phyloP scores from a whole-genome alignment of 1,284 basidiomycete genomes.

The Mycena sp. region DNA sequence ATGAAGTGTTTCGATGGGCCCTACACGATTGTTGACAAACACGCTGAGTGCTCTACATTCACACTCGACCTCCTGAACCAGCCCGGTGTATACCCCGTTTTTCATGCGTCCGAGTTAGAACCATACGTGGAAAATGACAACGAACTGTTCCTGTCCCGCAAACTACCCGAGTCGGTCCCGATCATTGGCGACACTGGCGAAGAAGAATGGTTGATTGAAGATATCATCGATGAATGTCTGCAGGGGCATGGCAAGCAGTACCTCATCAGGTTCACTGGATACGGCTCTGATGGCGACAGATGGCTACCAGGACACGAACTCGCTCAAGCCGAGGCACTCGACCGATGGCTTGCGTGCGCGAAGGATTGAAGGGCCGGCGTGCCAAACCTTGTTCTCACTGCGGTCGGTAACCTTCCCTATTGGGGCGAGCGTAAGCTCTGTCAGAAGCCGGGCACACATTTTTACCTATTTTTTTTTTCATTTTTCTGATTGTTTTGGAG shows the following conservation, averaged over 20 bases:
- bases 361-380: background rate
- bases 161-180: background rate
- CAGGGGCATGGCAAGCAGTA: conserved; percentile 32
- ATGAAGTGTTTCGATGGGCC: conserved; percentile 47
- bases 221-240: conserved; percentile 35
- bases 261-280: conserved; percentile 34
- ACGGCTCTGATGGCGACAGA: conserved; percentile 35
- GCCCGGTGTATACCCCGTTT: background rate
- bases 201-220: conserved; percentile 36
- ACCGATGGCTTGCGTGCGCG: conserved; percentile 16
- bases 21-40: conserved; percentile 34
- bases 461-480: background rate
- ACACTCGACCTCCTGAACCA: conserved; percentile 8
- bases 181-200: background rate
- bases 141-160: background rate
- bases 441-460: background rate
- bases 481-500: background rate
- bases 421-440: too few relatives aligned
- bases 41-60: conserved; percentile 18
- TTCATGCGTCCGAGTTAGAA: conserved; percentile 7
- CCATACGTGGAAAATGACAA: conserved; percentile 2
- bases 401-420: background rate
- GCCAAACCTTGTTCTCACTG: background rate
- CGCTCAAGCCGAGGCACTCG: conserved; percentile 36
- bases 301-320: conserved; percentile 35